A percentile compares a stretch with the other conserved stretches of the same genome.
phyloP scores from a whole-genome alignment of 1,284 basidiomycete genomes.

The Malassezia vespertilionis region DNA sequence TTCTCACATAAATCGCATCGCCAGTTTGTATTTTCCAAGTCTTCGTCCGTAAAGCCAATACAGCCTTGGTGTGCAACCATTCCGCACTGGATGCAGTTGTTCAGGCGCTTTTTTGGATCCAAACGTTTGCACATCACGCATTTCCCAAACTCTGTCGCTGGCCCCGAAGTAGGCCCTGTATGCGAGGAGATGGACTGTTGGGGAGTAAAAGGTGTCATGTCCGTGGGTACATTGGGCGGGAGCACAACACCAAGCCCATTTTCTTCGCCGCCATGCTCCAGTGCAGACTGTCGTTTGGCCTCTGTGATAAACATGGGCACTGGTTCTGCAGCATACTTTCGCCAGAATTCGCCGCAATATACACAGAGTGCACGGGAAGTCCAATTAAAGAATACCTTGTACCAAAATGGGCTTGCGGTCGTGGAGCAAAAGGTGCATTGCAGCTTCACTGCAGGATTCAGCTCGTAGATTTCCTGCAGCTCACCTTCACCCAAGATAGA shows the following conservation, averaged over 20 bases:
- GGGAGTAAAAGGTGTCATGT: neutral
- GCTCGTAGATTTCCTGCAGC: neutral
- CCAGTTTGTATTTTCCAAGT: constrained; percentile 30
- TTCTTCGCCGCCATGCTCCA: constrained; percentile 37
- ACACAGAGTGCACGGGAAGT: constrained; percentile 35
- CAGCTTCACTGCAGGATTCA: neutral
- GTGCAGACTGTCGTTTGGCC: constrained; percentile 27
- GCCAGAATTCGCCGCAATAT: constrained; percentile 43
- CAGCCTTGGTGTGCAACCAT: constrained; percentile 42
- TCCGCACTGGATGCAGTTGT: constrained; percentile 36
- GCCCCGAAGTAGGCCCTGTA: neutral
- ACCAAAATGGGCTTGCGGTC: constrained; percentile 32
- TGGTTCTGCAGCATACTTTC: constrained; percentile 44
- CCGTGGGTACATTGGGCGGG: neutral
- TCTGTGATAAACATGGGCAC: constrained; percentile 18
- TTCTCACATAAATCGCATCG: constrained; percentile 40
- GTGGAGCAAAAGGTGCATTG: constrained; percentile 40
- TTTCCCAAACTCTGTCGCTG: neutral
- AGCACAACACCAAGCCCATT: constrained; percentile 11
- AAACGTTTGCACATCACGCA: constrained; percentile 40
- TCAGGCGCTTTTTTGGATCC: constrained; percentile 39
- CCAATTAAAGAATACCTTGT: constrained; percentile 33
- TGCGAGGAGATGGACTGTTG: neutral
- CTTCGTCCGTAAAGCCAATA: constrained; percentile 30
- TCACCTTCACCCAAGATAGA: constrained; percentile 4